Base-by-base conservation (phyloP, 495 filamentous ascomycete genomes). In the Rhizodiscina lignyota region DNA sequence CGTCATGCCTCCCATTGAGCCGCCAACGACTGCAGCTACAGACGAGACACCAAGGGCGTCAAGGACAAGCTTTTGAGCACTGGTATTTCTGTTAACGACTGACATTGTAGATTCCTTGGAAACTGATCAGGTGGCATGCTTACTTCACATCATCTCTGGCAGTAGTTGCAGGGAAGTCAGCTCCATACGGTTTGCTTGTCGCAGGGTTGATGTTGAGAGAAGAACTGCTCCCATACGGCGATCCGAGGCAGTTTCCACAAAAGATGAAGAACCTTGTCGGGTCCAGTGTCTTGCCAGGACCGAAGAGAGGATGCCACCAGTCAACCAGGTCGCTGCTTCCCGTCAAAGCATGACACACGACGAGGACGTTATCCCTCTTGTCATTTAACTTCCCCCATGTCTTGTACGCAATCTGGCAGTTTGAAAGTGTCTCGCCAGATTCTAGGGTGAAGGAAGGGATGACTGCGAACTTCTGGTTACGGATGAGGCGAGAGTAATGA, bases 271-370 rank as follows among this genome's bases (percentile, higher is more conserved):
- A 58, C 30, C 51, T 44, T 11, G 40, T 40, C 13, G 50, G 45
- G 37, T 60, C 57, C 18, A 60, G 49, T 1, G 55, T 53, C 31
- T 49, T 54, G 2, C 47, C 49, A 8, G 40, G 38, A 12, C 55
- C 53, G 4, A 56, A 35, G 1, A 60, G 39, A 1, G 53, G 51
- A 2, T 41, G 43, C 55, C 55, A 58, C 55, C 57, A 58, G 40
- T 56, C 49, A 22, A 39, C 45, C 12, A 54, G 40, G 36, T 58
- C 54, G 27, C 49, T 53, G 36, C 51, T 58, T 3, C 57, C 54
- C 5, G 57, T 53, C n/a, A 60, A 40, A 17, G 57, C 53, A 28
- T 60, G 57, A 34, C 55, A 58, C 18, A 58, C 38, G 11, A 60
- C 50, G 20, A 58, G 37, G 21, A 49, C 51, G 19, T 60, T 60